Evolutionary conservation across 75 land plant genomes (phyloP).

Genomic region (Sequoiadendron giganteum): DNA sequence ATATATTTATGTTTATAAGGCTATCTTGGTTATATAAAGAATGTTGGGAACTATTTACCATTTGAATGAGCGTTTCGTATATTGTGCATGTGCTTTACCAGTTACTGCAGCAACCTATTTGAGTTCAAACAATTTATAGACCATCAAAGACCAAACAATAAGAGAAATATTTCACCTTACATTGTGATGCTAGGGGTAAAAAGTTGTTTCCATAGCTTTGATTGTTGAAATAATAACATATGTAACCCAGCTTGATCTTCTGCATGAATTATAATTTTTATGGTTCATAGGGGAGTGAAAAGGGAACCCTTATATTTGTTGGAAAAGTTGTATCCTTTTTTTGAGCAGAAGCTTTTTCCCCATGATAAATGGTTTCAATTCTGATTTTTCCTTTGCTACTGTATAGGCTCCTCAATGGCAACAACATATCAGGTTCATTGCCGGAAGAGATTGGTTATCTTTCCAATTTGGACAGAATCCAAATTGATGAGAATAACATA

Average conservation of each 20-base stretch:
- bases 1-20: neutral
- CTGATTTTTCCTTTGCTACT: neutral
- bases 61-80: neutral
- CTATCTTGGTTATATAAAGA: neutral
- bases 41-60: neutral
- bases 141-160: neutral
- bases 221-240: neutral
- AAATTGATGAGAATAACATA: conserved; percentile 79
- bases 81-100: neutral
- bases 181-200: neutral
- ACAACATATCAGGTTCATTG: conserved; percentile 61
- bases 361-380: neutral
- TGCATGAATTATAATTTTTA: neutral
- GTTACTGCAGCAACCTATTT: neutral
- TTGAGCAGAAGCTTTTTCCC: neutral
- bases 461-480: conserved; percentile 67
- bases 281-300: neutral
- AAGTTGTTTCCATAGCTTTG: neutral
- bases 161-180: neutral
- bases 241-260: neutral
- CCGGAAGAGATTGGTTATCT: conserved; percentile 80
- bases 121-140: neutral
- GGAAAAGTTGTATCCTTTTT: neutral
- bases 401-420: conserved; percentile 85
- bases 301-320: neutral